phyloP scores from a whole-genome alignment of 2,329 filamentous ascomycete genomes.

The Scedosporium boydii region DNA sequence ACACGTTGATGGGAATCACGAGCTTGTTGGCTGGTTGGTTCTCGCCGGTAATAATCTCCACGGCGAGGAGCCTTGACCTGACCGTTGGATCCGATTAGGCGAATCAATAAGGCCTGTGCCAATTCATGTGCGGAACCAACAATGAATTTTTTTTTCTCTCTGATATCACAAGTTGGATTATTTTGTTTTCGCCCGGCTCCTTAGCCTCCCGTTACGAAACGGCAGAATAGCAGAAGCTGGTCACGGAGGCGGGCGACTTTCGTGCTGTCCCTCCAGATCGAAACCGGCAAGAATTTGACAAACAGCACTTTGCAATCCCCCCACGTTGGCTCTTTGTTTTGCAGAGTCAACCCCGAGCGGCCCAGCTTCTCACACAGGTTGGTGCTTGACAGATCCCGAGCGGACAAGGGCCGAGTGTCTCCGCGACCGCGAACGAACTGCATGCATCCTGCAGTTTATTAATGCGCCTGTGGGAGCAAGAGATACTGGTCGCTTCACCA shows the following conservation, averaged over 20 bases:
- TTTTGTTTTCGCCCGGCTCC: background rate
- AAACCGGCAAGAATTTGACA: background rate
- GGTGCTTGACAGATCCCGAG: background rate
- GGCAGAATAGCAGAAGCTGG: background rate
- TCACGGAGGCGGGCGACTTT: background rate
- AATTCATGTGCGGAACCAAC: background rate
- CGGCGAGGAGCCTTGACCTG: background rate
- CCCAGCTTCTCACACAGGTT: background rate
- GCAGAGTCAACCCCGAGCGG: background rate
- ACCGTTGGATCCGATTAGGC: background rate
- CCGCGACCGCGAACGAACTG: background rate
- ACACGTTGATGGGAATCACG: slow-evolving; percentile 1
- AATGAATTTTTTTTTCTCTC: background rate
- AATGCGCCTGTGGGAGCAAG: background rate
- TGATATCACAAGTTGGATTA: background rate
- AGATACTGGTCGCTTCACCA: background rate
- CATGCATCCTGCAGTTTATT: background rate
- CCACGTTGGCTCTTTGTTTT: background rate
- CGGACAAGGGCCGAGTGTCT: background rate
- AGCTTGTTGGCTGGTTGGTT: slow-evolving; percentile 3
- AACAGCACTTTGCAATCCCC: background rate
- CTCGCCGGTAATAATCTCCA: background rate
- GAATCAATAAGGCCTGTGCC: background rate
- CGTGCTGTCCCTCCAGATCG: background rate
- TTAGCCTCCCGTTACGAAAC: background rate